Evolutionary conservation across 116 monocot genomes (phyloP), one percentile per base, ranked within the genome.

Genomic region (Iris pallida): DNA sequence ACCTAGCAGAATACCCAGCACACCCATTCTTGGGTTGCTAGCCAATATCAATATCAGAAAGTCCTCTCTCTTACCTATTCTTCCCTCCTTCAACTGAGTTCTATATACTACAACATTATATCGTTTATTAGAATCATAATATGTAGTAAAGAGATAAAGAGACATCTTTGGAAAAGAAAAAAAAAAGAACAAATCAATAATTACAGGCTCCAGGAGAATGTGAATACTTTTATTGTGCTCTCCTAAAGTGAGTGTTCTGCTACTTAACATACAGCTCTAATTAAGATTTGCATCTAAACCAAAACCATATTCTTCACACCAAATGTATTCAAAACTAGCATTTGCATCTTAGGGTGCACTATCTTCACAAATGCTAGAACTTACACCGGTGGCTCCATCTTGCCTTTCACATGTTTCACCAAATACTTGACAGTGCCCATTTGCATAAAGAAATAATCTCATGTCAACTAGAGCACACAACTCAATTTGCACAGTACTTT

Each of bases 181-280:
- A n/a, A n/a, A n/a, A n/a, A n/a, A n/a, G n/a, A n/a, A n/a, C n/a
- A n/a, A n/a, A n/a, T n/a, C n/a, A 7, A 18, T 64, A 53, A 71
- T 76, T 83, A 95, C 94, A 68, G 92, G 82, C 69, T 96, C 96
- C 68, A 96, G 89, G 73, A 98, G 83, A 71, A 98, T 98, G 90
- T 47, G 98, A 98, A 82, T 93, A 98, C 63, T 93, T 54, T 71
- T 98, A 93, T 76, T 90, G 98, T 17, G 98, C 98, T 65, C 98
- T 88, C 63, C 93, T 93, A 43, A 98, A 76, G 17, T 93, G 93
- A 76, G 80, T 90, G 86, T 98, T 93, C 72, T 98, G 98, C 69
- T 90, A 93, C 64, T 82, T 83, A 98, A 64, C 75, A 98, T 84
- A 41, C 47, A 30, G 63, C 61, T 83, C 16, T 90, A 90, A 57